Evolutionary conservation across 2,329 filamentous ascomycete species (phyloP), one percentile per base, ranked within the genome.

Genomic region (Trichoderma koningiopsis): DNA sequence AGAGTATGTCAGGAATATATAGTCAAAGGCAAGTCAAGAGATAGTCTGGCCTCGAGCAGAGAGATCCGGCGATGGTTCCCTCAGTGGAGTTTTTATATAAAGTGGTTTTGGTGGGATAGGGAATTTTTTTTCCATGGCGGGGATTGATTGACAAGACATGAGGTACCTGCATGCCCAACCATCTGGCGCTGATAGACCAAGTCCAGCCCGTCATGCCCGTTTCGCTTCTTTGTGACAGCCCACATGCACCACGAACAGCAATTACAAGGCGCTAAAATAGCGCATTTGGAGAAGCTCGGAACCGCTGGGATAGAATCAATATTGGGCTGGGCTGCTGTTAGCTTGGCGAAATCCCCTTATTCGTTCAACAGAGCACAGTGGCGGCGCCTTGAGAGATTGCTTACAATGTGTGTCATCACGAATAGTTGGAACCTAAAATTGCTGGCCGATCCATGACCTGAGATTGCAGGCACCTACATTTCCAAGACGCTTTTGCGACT

Each of bases 11-110:
- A 31, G 72, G 73, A 33, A 33, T 71, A 68, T 6, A 8, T 3
- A 19, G 35, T 35, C 24, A 49, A 10, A 19, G 74, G 63, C 63
- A 71, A 72, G 61, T 66, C 67, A 69, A 73, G 63, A 68, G 74
- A 74, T 74, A 75, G 76, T 73, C 78, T 16, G 19, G 72, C 33
- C 49, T 22, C 52, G 63, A 55, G 24, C 13, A 33, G 73, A 73
- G 72, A 70, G 71, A 66, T 73, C 72, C 75, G 75, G 74, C 77
- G 78, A 78, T 80, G 77, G 74, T 74, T 76, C 79, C 78, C 73
- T 72, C 72, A 75, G 68, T 37, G 47, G 65, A 66, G 63, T 35
- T 66, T 49, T 66, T 66, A 59, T 33, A 33, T 59, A 37, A 58
- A 59, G 63, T 63, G 4, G 37, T 64, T 55, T 35, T 33, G 53